phyloP scores from a whole-genome alignment of 228 moss, liverwort and hornwort genomes.

The Sphagnum magellanicum region DNA sequence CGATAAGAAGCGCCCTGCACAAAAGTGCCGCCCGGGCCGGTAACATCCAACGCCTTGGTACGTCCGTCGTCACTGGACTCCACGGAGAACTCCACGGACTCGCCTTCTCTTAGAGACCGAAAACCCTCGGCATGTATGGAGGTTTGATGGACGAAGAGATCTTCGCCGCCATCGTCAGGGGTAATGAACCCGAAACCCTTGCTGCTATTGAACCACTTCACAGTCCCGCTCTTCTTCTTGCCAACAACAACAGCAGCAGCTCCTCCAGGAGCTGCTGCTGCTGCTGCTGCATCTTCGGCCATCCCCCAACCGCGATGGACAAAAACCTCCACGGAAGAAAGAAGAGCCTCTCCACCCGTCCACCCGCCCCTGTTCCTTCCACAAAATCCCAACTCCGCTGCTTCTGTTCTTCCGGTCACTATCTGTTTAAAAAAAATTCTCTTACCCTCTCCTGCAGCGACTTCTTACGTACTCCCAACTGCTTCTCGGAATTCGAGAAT shows the following conservation, averaged over 20 bases:
- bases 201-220: conserved; percentile 99
- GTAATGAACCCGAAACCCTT: conserved; percentile 99
- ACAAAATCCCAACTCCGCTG: too few species aligned
- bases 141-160: conserved; percentile 94
- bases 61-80: conserved; percentile 87
- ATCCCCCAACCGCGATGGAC: conserved; percentile 11
- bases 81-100: conserved; percentile 79
- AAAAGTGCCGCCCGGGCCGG: conserved; percentile 65
- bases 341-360: background rate
- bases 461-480: too few species aligned
- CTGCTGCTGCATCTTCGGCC: conserved; percentile 64
- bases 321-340: too few species aligned
- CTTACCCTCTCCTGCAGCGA: too few species aligned
- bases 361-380: background rate
- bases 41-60: conserved; percentile 81
- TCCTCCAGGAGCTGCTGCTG: background rate
- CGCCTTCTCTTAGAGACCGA: conserved; percentile 86
- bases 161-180: conserved; percentile 89
- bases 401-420: background rate
- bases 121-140: conserved; percentile 92
- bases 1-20: conserved; percentile 89
- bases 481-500: too few species aligned
- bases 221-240: conserved; percentile 87
- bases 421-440: too few species aligned
- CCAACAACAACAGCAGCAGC: background rate